Base-by-base conservation (phyloP, 768 basidiomycete genomes). In the Rhodotorula babjevae region DNA sequence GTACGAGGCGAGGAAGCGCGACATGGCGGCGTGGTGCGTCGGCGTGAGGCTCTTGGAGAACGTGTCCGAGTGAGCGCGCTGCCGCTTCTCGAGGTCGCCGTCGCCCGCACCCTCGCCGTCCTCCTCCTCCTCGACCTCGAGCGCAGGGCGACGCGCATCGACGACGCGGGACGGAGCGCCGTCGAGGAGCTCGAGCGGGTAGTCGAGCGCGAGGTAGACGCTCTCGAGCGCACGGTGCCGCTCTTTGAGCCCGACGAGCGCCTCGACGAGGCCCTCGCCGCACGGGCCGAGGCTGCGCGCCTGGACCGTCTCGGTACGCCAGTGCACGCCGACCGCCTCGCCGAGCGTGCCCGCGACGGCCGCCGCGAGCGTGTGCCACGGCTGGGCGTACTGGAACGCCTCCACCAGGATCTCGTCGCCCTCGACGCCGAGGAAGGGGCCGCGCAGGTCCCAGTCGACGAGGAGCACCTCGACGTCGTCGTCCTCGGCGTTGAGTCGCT, bases 131-230 rank as follows among this genome's bases (percentile, higher is more conserved):
- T 18, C 36, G 49, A 11, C 21, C 11, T 46, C 60, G 60, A 4
- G 5, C 36, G 36, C 36, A 36, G n/a, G n/a, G n/a, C n/a, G n/a
- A n/a, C n/a, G n/a, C n/a, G n/a, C n/a, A n/a, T n/a, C n/a, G n/a
- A n/a, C n/a, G n/a, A n/a, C n/a, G n/a, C 36, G 36, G 9, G 44
- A n/a, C 10, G 61, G 61, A 29, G 61, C 14, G 10, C 46, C 29
- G 29, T n/a, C 23, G n/a, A 68, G 52, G 16, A 46, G 8, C n/a
- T 67, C 70, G 65, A 71, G 29, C 5, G 70, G 44, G 61, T 50
- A 71, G 42, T 71, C 70, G 40, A 29, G 52, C 12, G 70, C 65
- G 61, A 71, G 33, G 55, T 67, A 71, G n/a, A 71, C 57, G 10
- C 2, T 29, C 33, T 10, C 10, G 6, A 59, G 16, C 18, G 21